Evolutionary conservation across 495 filamentous ascomycete species (phyloP).

Genomic region (Delitschia confertaspora): DNA sequence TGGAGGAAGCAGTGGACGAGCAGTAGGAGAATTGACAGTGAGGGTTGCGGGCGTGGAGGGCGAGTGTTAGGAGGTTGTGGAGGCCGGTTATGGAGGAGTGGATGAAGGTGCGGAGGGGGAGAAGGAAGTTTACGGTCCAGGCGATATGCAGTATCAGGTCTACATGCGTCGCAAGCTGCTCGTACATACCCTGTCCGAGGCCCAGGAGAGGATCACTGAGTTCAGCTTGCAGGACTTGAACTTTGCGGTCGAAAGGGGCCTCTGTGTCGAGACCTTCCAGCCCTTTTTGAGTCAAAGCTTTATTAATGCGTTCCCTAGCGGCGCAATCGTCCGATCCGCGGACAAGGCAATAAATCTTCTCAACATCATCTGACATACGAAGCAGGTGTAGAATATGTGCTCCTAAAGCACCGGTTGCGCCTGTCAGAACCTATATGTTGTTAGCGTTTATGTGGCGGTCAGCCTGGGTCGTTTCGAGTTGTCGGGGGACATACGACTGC

Average conservation of each 20-base stretch:
- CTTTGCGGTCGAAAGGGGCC: conserved; percentile 30
- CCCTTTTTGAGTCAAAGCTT: conserved; percentile 36
- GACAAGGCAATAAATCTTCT: conserved; percentile 48
- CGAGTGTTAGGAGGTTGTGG: conserved; percentile 47
- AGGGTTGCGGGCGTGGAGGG: conserved; percentile 33
- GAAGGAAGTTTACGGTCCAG: conserved; percentile 66
- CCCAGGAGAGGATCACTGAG: conserved; percentile 40
- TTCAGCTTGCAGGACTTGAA: conserved; percentile 37
- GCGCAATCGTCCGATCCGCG: conserved; percentile 41
- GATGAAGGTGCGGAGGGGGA: conserved; percentile 50
- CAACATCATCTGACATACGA: conserved; percentile 30
- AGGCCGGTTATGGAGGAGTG: conserved; percentile 48
- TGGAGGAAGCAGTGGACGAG: conserved; percentile 47
- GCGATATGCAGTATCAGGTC: conserved; percentile 55
- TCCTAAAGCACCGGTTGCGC: conserved; percentile 55
- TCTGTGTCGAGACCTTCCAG: conserved; percentile 12
- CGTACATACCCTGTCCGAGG: conserved; percentile 34
- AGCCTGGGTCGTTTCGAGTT: no score
- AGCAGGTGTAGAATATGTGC: conserved; percentile 46
- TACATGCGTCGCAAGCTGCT: conserved; percentile 34
- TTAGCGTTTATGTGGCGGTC: not conserved
- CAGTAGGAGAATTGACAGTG: conserved; percentile 52
- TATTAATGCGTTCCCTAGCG: conserved; percentile 42
- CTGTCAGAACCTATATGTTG: conserved; percentile 42
- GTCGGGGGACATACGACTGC: no score